Conservation (phyloP, 176 grass and related monocot genomes). For the Lolium rigidum region DNA sequence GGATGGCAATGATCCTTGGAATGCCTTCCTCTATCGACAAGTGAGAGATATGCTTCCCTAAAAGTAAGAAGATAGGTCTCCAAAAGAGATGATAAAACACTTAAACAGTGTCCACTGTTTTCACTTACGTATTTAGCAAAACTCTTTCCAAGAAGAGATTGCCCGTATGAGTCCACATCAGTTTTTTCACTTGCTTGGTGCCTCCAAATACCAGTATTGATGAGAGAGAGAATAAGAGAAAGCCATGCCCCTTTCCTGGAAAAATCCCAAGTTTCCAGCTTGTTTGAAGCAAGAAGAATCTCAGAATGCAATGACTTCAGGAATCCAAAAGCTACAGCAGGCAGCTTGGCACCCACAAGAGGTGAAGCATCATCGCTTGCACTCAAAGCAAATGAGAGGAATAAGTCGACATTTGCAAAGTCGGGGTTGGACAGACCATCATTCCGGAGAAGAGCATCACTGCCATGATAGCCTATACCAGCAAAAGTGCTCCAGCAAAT, state of each 20-base stretch:
- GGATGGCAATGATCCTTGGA: conserved; percentile 60
- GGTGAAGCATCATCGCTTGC: conserved; percentile 39
- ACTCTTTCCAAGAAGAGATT: conserved; percentile 55
- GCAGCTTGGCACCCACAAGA: conserved; percentile 54
- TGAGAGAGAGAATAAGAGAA: conserved; percentile 74
- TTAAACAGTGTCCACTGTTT: conserved; percentile 47
- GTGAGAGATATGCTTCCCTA: conserved; percentile 63
- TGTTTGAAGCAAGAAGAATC: conserved; percentile 48
- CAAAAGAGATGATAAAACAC: conserved; percentile 72
- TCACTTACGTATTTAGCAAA: conserved; percentile 59
- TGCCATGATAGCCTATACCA: conserved; percentile 46
- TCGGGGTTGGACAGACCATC: conserved; percentile 62
- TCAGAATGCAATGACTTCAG: conserved; percentile 66
- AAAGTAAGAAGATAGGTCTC: conserved; percentile 65
- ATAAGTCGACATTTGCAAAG: conserved; percentile 58
- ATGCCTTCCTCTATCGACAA: conserved; percentile 47
- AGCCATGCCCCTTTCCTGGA: conserved; percentile 72
- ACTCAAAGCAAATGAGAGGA: conserved; percentile 68
- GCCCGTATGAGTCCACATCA: conserved; percentile 20
- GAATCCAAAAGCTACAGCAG: conserved; percentile 55
- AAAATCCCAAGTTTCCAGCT: conserved; percentile 68
- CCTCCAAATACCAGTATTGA: conserved; percentile 61
- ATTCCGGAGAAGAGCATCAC: conserved; percentile 40
- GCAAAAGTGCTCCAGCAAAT: conserved; percentile 79
- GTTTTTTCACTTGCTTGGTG: conserved; percentile 43